phyloP scores from a whole-genome alignment of 345 rosid genomes.

The Schrenkiella parvula region DNA sequence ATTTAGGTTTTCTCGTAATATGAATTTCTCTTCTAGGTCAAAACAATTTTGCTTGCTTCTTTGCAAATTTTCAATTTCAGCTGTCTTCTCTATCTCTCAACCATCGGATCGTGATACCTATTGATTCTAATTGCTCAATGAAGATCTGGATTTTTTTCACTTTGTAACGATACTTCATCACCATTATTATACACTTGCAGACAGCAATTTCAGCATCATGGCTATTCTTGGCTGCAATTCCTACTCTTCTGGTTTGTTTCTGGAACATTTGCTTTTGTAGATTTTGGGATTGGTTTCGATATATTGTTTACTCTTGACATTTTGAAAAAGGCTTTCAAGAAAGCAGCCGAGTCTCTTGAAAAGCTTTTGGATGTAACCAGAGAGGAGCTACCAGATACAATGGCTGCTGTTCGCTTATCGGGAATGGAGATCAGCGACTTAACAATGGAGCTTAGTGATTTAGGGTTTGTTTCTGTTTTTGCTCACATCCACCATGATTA shows the following conservation, averaged over 20 bases:
- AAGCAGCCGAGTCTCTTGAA: conserved; percentile 83
- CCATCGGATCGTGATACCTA: neutral
- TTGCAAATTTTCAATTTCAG: neutral
- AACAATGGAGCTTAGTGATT: conserved; percentile 84
- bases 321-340: conserved; percentile 60
- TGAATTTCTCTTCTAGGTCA: neutral
- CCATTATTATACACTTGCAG: conserved; percentile 34
- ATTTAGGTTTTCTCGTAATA: neutral
- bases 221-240: conserved; percentile 85
- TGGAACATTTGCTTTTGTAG: neutral
- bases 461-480: conserved; percentile 49
- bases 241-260: conserved; percentile 66
- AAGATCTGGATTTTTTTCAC: neutral
- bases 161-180: neutral
- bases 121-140: neutral
- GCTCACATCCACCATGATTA: neutral
- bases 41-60: neutral
- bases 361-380: conserved; percentile 80
- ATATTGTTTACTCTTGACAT: neutral
- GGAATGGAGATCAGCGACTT: conserved; percentile 98
- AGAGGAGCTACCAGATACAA: conserved; percentile 90
- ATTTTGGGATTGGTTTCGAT: neutral
- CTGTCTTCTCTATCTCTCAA: neutral
- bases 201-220: conserved; percentile 74
- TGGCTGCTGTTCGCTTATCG: conserved; percentile 84